Conservation (phyloP, 2,329 filamentous ascomycete species). For the Sordariomycetes sp. region DNA sequence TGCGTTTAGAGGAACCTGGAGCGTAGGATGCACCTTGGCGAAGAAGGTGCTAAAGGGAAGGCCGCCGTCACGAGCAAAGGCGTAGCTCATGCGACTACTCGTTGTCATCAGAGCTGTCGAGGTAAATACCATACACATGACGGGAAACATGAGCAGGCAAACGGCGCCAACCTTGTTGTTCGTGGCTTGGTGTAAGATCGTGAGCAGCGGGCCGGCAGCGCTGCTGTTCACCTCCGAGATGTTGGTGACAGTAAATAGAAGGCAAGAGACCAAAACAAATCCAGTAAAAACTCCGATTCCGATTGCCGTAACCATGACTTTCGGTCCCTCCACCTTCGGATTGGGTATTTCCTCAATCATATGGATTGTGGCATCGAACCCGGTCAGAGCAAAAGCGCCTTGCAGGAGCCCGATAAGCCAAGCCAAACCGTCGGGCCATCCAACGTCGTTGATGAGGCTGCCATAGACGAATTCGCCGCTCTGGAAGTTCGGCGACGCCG, state of each 20-base stretch:
- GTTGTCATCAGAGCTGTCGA: conserved; percentile 58
- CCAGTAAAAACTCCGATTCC: conserved; percentile 57
- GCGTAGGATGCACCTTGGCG: conserved; percentile 47
- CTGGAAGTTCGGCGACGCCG: no score
- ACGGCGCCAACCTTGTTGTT: conserved; percentile 50
- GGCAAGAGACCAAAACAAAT: conserved; percentile 50
- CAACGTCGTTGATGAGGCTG: no score
- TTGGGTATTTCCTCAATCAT: no score
- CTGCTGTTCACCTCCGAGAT: conserved; percentile 46
- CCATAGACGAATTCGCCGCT: no score
- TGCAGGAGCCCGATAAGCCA: no score
- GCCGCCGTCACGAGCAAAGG: conserved; percentile 56
- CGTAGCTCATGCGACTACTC: conserved; percentile 56
- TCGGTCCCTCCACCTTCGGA: no score
- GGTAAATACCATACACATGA: conserved; percentile 56
- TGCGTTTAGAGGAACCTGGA: conserved; percentile 59
- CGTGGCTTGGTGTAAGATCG: conserved; percentile 56
- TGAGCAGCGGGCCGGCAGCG: conserved; percentile 46
- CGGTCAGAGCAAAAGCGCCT: no score
- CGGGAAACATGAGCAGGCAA: conserved; percentile 58
- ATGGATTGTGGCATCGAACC: no score
- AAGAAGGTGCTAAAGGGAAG: conserved; percentile 54
- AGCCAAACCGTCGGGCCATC: no score
- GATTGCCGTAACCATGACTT: no score
- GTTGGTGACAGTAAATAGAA: conserved; percentile 56